These are phyloP conservation scores for Hebeloma cylindrosporum DNA, from an alignment of 768 basidiomycete genomes.

Conservation along the genomic window DNA sequence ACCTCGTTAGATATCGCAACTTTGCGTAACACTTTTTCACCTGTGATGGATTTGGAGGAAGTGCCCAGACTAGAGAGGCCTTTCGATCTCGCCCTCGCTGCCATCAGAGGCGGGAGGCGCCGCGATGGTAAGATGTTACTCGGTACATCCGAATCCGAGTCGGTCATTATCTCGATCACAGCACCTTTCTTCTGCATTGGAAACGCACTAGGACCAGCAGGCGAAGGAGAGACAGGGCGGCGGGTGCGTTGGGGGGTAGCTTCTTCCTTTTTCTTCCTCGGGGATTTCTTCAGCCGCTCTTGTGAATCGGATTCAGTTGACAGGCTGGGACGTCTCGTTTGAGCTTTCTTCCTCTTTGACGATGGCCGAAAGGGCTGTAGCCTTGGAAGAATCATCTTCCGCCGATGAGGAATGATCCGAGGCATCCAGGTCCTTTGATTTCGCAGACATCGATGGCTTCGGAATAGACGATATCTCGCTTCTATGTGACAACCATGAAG, in stretches of 20 bases:
- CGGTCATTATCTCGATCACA: constrained; percentile 22
- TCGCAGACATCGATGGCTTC: background rate
- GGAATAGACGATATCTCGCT: too few relatives aligned
- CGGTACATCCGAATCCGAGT: constrained; percentile 19
- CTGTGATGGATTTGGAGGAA: too few relatives aligned
- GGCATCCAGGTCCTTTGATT: background rate
- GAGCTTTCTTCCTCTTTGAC: constrained; percentile 18
- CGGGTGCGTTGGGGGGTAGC: constrained; percentile 6
- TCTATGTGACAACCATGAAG: too few relatives aligned
- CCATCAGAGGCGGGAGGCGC: constrained; percentile 14
- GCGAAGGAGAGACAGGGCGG: constrained; percentile 15
- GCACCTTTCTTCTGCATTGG: constrained; percentile 2
- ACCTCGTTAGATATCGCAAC: too few relatives aligned
- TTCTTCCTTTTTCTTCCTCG: constrained; percentile 16
- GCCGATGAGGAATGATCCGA: constrained; percentile 4
- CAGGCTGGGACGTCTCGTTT: background rate
- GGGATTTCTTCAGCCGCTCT: constrained; percentile 18
- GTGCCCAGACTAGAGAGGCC: too few relatives aligned
- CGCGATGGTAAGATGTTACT: background rate
- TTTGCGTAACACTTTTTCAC: too few relatives aligned
- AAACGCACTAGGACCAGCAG: background rate
- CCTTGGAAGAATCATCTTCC: constrained; percentile 4
- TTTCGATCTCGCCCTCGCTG: constrained; percentile 14
- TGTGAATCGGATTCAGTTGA: constrained; percentile 8
- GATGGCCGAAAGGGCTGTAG: constrained; percentile 3